Base-by-base conservation (phyloP, 2,329 filamentous ascomycete species). In the Aureobasidium lini region DNA sequence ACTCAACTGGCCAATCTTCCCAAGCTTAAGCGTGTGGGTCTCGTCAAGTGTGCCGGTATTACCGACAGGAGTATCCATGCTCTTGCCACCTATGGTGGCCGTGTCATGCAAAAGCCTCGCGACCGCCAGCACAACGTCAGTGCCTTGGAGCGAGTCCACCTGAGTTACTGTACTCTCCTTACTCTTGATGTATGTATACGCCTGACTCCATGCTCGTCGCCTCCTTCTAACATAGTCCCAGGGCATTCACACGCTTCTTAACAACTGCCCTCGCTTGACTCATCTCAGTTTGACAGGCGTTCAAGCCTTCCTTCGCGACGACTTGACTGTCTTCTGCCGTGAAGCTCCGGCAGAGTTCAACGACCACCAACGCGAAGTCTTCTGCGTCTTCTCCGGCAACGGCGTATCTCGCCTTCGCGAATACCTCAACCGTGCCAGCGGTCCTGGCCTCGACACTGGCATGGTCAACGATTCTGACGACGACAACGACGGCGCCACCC, bases 271-370 rank as follows among this genome's bases (percentile, higher is more conserved):
- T 8, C 89, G 91, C 59, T 81, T 99, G 31, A 99, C 94, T 0
- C 94, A 99, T 72, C 80, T 99, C 60, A 95, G 90, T 75, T 81
- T 99, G 70, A 99, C 94, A 6, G 94, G 94, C 16, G 92, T 99
- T 3, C 87, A 89, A 67, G 90, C 90, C 1, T 99, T 99, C 71
- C 81, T 96, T 34, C 84, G 88, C 56, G 85, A 90, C 59, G 92
- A 96, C 65, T 82, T 97, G 32, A 87, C 90, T 57, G 78, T 81
- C 6, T 97, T 90, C 71, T 97, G 94, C 70, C 85, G 94, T 62
- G 86, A 89, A 66, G 90, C 94, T 1, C 94, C 94, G 39, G 75
- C 81, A 85, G 94, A 97, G 73, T 99, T 99, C 71, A 97, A 92
- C 16, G 88, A 93, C 48, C 91, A 96, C 69, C 94, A 99, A 72